Conservation (phyloP, 257 asterid species). For the Hygrophila difformis region DNA sequence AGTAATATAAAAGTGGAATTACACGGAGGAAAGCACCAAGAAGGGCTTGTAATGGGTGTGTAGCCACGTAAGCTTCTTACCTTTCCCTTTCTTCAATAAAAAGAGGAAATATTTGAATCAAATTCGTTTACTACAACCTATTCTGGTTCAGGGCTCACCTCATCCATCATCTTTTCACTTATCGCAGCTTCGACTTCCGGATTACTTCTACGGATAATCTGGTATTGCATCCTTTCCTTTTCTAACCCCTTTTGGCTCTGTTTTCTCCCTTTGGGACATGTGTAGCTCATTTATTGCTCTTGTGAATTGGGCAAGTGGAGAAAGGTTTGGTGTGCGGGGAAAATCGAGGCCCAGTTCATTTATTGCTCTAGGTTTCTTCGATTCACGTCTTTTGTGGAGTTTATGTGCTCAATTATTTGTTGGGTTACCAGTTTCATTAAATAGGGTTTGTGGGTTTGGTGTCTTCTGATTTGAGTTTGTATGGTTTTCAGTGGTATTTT, state of each 20-base stretch:
- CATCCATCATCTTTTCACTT: conserved; percentile 9
- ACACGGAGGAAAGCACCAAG: conserved; percentile 43
- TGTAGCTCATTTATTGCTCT: conserved; percentile 6
- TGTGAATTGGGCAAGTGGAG: conserved; percentile 5
- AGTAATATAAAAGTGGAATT: conserved; percentile 34
- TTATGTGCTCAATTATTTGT: conserved; percentile 5
- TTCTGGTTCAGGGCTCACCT: too few relatives aligned
- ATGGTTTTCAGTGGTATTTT: background rate
- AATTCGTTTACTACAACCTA: conserved; percentile 24
- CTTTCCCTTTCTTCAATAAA: conserved; percentile 33
- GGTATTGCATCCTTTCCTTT: background rate
- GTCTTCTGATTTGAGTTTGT: background rate
- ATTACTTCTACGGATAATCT: background rate
- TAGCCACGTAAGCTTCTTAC: conserved; percentile 33
- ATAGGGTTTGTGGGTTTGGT: conserved; percentile 23
- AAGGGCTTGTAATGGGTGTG: conserved; percentile 32
- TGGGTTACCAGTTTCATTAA: conserved; percentile 6
- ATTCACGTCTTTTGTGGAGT: background rate
- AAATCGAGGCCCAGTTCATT: conserved; percentile 21
- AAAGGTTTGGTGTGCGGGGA: background rate
- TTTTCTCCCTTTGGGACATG: too few relatives aligned
- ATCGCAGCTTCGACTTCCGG: conserved; percentile 12
- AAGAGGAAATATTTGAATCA: conserved; percentile 29
- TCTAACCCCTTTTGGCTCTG: background rate
- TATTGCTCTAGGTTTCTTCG: conserved; percentile 8